Evolutionary conservation across 2,329 filamentous ascomycete species (phyloP), one percentile per base, ranked within the genome.

Genomic region (Aspergillus terreus): DNA sequence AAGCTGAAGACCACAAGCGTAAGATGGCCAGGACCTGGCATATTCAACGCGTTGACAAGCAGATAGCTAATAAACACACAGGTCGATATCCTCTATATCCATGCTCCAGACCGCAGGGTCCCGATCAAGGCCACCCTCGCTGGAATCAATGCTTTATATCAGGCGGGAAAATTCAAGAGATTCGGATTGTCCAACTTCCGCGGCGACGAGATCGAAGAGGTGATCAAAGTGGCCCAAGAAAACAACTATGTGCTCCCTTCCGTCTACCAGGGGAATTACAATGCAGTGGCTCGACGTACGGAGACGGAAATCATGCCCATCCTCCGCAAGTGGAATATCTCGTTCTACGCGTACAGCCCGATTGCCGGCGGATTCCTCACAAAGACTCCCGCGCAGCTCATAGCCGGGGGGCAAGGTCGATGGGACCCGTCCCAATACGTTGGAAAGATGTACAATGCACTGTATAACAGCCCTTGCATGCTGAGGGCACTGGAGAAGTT

Each of bases 251-350:
- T 75, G 7, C 56, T 72, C 11, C 78, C 77, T 0, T 63, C 64
- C 0, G 74, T 77, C 6, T 80, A 77, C 54, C 76, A 80, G 60
- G 75, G 72, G 4, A 73, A 71, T 47, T 76, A 75, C 55, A 68
- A 62, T 42, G 60, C 72, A 2, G 62, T 75, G 38, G 63, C 66
- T 2, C 69, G 78, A 6, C 62, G 63, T 12, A 52, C 59, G 2
- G 78, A 80, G 50, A 59, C 54, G 2, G 57, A 67, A 1, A 59
- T 79, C 4, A 70, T 79, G 21, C 76, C 77, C 1, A 68, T 68
- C 0, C 68, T 80, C 1, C 71, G 76, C 41, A 66, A 73, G 52
- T 64, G 76, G 21, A 65, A 67, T 10, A 76, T 79, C 19, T 47
- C 65, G 4, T 75, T 78, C 61, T 74, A 77, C 50, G 76, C 74